Evolutionary conservation across 2,329 filamentous ascomycete genomes (phyloP).

Genomic region (Pyrenochaeta sp.): DNA sequence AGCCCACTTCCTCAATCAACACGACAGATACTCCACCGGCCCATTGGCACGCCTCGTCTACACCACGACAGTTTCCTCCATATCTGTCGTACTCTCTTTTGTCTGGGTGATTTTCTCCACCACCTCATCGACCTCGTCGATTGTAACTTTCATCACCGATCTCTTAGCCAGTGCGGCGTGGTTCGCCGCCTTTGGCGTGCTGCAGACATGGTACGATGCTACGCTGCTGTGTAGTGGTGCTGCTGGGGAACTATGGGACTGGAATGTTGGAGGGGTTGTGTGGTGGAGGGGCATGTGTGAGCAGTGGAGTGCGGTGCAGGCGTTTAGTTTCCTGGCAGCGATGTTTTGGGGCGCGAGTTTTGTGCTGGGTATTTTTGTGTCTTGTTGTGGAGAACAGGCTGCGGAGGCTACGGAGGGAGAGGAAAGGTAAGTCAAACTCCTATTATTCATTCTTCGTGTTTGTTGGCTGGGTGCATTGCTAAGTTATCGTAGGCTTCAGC

Average conservation of each 20-base stretch:
- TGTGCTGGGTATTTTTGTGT: constrained; percentile 15
- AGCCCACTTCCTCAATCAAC: constrained; percentile 23
- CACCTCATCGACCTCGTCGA: constrained; percentile 66
- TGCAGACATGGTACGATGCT: constrained; percentile 36
- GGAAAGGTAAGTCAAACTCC: neutral
- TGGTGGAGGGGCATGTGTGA: constrained; percentile 61
- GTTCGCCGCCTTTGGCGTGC: constrained; percentile 61
- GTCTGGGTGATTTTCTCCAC: constrained; percentile 79
- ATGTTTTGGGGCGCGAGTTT: constrained; percentile 72
- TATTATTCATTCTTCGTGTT: neutral
- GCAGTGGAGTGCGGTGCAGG: constrained; percentile 74
- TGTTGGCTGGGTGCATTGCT: neutral
- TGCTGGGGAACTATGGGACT: constrained; percentile 49
- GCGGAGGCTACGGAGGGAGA: neutral
- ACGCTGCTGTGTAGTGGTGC: constrained; percentile 29
- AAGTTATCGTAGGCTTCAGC: no score
- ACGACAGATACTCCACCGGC: constrained; percentile 58
- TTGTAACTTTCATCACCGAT: constrained; percentile 76
- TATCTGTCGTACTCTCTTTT: constrained; percentile 72
- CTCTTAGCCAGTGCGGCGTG: constrained; percentile 72
- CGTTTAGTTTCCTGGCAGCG: constrained; percentile 75
- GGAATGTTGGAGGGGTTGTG: constrained; percentile 59
- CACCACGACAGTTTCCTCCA: constrained; percentile 72
- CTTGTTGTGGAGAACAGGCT: neutral
- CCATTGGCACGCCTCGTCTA: constrained; percentile 75